Conservation (phyloP, 768 basidiomycete genomes). For the Leccinum barrowsii region DNA sequence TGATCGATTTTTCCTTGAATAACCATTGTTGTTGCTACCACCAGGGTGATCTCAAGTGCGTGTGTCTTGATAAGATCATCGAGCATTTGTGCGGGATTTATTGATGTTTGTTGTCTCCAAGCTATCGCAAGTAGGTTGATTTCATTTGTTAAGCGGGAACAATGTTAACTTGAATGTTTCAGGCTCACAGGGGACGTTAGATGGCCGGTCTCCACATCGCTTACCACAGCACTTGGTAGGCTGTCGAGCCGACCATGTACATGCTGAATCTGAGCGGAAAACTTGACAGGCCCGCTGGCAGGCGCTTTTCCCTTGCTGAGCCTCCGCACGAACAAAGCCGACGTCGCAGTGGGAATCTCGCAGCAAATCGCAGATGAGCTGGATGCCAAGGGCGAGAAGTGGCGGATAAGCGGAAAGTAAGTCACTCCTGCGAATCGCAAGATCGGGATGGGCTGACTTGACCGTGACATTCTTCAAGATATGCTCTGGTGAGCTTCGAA, state of each 20-base stretch:
- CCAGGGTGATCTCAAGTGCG: conserved; percentile 89
- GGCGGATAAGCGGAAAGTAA: conserved; percentile 80
- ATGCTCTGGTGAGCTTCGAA: conserved; percentile 32
- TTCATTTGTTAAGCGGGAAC: not conserved
- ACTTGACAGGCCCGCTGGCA: conserved; percentile 61
- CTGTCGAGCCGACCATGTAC: not conserved
- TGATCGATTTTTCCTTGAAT: not conserved
- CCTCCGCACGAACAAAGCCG: conserved; percentile 92
- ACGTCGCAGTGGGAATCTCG: conserved; percentile 80
- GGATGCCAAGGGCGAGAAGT: conserved; percentile 62
- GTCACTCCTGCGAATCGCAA: not conserved
- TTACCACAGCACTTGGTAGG: conserved; percentile 68
- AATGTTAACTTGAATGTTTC: conserved; percentile 1
- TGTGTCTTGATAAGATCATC: conserved; percentile 9
- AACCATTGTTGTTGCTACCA: conserved; percentile 18
- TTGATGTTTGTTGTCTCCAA: conserved; percentile 24
- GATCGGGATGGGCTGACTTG: not conserved
- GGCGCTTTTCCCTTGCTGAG: conserved; percentile 80
- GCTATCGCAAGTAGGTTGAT: conserved; percentile 75
- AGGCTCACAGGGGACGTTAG: conserved; percentile 85
- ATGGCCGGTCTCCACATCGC: conserved; percentile 83
- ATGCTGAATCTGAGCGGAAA: not conserved
- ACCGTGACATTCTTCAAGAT: conserved; percentile 11
- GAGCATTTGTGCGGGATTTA: not conserved
- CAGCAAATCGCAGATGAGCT: conserved; percentile 65